Evolutionary conservation across 2,329 filamentous ascomycete species (phyloP).

Genomic region (Colletotrichum godetiae): DNA sequence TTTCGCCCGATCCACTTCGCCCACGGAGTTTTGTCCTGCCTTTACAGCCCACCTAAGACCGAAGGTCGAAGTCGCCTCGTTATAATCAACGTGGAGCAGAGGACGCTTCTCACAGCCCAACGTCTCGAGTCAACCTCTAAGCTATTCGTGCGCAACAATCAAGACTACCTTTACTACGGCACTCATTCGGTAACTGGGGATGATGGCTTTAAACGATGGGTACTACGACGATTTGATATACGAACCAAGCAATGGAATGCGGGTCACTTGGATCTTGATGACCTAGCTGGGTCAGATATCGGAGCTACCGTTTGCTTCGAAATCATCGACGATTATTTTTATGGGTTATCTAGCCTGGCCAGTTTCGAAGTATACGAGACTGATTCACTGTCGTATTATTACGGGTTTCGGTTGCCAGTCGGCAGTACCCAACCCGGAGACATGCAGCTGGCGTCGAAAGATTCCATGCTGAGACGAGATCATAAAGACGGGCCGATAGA

Average conservation of each 20-base stretch:
- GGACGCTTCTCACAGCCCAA: conserved; percentile 52
- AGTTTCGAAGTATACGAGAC: conserved; percentile 71
- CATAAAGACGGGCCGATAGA: conserved; percentile 79
- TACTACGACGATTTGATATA: conserved; percentile 65
- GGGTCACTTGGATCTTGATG: conserved; percentile 62
- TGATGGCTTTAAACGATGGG: conserved; percentile 72
- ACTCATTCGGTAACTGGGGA: conserved; percentile 66
- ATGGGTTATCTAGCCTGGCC: conserved; percentile 75
- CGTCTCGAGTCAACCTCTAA: conserved; percentile 60
- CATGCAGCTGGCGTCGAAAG: conserved; percentile 54
- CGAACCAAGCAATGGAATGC: conserved; percentile 50
- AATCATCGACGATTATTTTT: conserved; percentile 73
- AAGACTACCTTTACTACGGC: conserved; percentile 72
- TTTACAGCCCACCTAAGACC: conserved; percentile 57
- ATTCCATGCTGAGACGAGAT: conserved; percentile 71
- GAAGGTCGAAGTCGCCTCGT: conserved; percentile 62
- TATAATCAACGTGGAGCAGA: conserved; percentile 54
- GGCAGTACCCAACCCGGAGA: conserved; percentile 51
- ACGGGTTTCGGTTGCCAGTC: conserved; percentile 72
- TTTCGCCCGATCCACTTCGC: conserved; percentile 69
- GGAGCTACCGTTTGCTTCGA: conserved; percentile 79
- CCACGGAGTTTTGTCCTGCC: conserved; percentile 66
- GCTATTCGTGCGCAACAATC: conserved; percentile 76
- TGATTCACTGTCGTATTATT: conserved; percentile 77
- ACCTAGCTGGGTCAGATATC: conserved; percentile 73